Percentiles rank a stretch among this genome's conserved stretches.
phyloP scores from a whole-genome alignment of 192 early-diverging fungal species.

The Coemansia sp. region DNA sequence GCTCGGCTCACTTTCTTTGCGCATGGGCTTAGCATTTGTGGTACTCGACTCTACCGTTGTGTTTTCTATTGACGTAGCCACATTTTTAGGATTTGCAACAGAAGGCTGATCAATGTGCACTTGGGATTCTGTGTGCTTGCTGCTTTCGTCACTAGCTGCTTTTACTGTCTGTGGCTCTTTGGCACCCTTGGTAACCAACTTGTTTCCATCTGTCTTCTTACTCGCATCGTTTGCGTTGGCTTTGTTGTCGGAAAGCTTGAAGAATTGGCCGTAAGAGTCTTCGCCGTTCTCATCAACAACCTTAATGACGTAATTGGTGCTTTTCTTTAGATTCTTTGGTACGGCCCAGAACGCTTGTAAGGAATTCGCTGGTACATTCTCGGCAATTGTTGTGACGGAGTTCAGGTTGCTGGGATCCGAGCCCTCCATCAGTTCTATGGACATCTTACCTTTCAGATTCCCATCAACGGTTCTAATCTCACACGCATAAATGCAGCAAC shows the following conservation, averaged over 20 bases:
- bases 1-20: slow-evolving; percentile 9
- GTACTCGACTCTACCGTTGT: neutral
- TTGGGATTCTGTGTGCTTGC: neutral
- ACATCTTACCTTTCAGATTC: slow-evolving; percentile 32
- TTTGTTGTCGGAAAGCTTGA: slow-evolving; percentile 35
- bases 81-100: slow-evolving; percentile 9
- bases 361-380: slow-evolving; percentile 39
- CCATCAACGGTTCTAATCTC: slow-evolving; percentile 28
- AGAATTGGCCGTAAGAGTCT: slow-evolving; percentile 51
- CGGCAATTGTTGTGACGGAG: slow-evolving; percentile 47
- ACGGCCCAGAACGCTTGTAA: slow-evolving; percentile 41
- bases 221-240: slow-evolving; percentile 7
- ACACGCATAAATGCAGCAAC: neutral
- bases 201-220: slow-evolving; percentile 15
- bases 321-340: slow-evolving; percentile 38
- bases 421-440: slow-evolving; percentile 54
- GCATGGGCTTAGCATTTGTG: slow-evolving; percentile 10
- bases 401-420: slow-evolving; percentile 39
- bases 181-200: neutral
- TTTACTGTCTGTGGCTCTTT: neutral
- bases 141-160: neutral
- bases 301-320: slow-evolving; percentile 52
- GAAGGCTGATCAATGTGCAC: neutral
- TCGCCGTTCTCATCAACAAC: slow-evolving; percentile 50
- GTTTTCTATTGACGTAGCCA: slow-evolving; percentile 18